Evolutionary conservation across 139 green algal genomes (phyloP).

Genomic region (Edaphochlamys debaryana): DNA sequence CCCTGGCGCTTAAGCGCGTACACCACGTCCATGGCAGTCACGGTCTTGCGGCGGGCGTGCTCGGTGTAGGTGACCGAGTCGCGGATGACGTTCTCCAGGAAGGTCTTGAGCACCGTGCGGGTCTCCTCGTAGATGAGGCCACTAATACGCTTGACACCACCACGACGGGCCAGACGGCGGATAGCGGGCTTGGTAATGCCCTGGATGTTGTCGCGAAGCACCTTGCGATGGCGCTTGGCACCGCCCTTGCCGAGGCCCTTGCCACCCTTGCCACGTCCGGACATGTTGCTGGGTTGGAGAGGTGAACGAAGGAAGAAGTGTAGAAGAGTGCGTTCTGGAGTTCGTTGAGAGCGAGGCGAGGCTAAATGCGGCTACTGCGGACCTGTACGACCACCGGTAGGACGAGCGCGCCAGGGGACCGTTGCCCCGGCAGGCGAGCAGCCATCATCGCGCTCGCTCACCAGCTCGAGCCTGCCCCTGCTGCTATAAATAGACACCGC

Average conservation of each 20-base stretch:
- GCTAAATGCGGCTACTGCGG: too few species aligned
- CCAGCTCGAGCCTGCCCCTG: too few species aligned
- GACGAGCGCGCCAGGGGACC: too few species aligned
- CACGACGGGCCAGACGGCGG: constrained; percentile 85
- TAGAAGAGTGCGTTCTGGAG: too few species aligned
- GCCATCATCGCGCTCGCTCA: too few species aligned
- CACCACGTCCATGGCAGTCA: constrained; percentile 95
- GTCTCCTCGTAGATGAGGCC: constrained; percentile 95
- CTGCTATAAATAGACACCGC: too few species aligned
- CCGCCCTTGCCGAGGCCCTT: constrained; percentile 93
- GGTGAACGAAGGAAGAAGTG: too few species aligned
- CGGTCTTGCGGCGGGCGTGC: constrained; percentile 95
- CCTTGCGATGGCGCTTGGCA: constrained; percentile 94
- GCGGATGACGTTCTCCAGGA: constrained; percentile 93
- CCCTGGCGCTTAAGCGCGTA: constrained; percentile 81
- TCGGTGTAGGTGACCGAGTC: constrained; percentile 98
- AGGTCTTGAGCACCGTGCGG: constrained; percentile 89
- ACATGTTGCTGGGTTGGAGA: too few species aligned
- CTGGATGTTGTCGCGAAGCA: constrained; percentile 94
- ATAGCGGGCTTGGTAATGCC: constrained; percentile 96
- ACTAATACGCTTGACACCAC: constrained; percentile 90
- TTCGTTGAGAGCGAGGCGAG: too few species aligned
- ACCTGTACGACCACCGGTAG: too few species aligned
- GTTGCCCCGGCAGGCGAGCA: too few species aligned
- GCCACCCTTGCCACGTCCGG: constrained; percentile 89